Percentiles rank a stretch among this genome's conserved stretches.
phyloP scores from a whole-genome alignment of 2,329 filamentous ascomycete genomes.

The Fusarium sterilihyphosum region DNA sequence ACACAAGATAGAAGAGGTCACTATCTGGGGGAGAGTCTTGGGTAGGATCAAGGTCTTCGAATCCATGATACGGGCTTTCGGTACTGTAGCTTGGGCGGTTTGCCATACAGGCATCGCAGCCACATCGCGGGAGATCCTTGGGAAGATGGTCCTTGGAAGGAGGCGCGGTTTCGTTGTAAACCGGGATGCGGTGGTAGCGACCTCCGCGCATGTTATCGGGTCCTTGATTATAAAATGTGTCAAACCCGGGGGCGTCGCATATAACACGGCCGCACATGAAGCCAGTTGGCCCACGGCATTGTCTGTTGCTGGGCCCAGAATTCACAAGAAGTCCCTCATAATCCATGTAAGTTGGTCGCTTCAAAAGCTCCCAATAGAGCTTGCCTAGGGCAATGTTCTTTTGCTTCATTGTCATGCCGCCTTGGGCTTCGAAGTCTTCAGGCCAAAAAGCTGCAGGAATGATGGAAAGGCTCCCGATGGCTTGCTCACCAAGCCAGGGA shows the following conservation, averaged over 20 bases:
- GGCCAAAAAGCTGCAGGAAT: slow-evolving; percentile 57
- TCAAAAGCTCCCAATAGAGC: slow-evolving; percentile 59
- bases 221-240: slow-evolving; percentile 46
- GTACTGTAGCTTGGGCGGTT: slow-evolving; percentile 26
- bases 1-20: slow-evolving; percentile 56
- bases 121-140: slow-evolving; percentile 53
- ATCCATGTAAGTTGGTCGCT: slow-evolving; percentile 57
- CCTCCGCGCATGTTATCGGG: slow-evolving; percentile 37
- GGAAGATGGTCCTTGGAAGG: slow-evolving; percentile 52
- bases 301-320: slow-evolving; percentile 38
- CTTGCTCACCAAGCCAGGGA: slow-evolving; percentile 56
- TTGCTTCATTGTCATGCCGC: slow-evolving; percentile 47
- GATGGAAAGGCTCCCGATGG: slow-evolving; percentile 52
- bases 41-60: slow-evolving; percentile 54
- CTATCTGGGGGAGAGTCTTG: slow-evolving; percentile 49
- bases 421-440: slow-evolving; percentile 48
- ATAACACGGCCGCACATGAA: slow-evolving; percentile 55
- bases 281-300: slow-evolving; percentile 46
- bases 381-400: slow-evolving; percentile 55
- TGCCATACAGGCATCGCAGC: slow-evolving; percentile 51
- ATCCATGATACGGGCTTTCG: slow-evolving; percentile 50
- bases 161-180: slow-evolving; percentile 16
- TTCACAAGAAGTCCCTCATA: slow-evolving; percentile 56
- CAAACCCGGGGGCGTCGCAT: slow-evolving; percentile 55
- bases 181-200: slow-evolving; percentile 19